Percentiles rank a stretch among this genome's conserved stretches.
These are phyloP conservation scores for Inosperma sp. DNA, from an alignment of 768 basidiomycete genomes.

Conservation along the genomic window DNA sequence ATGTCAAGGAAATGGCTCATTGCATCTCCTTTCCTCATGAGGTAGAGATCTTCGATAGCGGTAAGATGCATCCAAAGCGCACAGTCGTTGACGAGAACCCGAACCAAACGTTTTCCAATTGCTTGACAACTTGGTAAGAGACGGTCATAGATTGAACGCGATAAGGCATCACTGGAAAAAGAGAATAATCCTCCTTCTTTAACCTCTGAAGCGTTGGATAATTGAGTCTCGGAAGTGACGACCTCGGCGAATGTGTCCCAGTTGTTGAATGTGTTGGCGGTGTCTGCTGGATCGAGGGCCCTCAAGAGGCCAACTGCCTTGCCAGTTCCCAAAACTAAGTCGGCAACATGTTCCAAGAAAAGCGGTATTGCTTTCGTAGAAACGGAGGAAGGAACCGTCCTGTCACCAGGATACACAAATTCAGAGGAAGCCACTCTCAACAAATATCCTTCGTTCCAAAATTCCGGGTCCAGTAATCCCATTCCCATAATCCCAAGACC, in stretches of 20 bases:
- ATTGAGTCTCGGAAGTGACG: conserved; percentile 27
- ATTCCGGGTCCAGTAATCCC: conserved; percentile 63
- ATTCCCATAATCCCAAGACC: conserved; percentile 44
- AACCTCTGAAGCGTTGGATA: conserved; percentile 2
- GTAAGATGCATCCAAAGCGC: conserved; percentile 56
- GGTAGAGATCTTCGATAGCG: conserved; percentile 62
- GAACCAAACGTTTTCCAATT: conserved; percentile 49
- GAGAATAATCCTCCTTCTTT: conserved; percentile 30
- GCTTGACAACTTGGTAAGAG: conserved; percentile 52
- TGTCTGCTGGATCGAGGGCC: conserved; percentile 43
- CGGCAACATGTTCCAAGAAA: conserved; percentile 59
- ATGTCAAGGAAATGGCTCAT: conserved; percentile 70
- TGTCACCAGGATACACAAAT: conserved; percentile 20
- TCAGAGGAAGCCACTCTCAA: conserved; percentile 37
- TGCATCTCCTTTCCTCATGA: conserved; percentile 76
- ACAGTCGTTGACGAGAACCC: conserved; percentile 64
- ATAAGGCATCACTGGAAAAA: conserved; percentile 60
- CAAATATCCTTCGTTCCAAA: conserved; percentile 72
- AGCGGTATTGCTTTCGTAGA: conserved; percentile 43
- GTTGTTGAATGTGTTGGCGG: conserved; percentile 23
- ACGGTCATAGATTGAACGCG: conserved; percentile 58
- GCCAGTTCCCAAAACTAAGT: conserved; percentile 58
- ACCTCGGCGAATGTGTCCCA: conserved; percentile 45
- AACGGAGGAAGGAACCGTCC: conserved; percentile 17
- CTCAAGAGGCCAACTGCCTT: conserved; percentile 75